A percentile compares a stretch with the other conserved stretches of the same genome.
Conservation (phyloP, 2,329 filamentous ascomycete genomes). For the Grosmannia huntii region DNA sequence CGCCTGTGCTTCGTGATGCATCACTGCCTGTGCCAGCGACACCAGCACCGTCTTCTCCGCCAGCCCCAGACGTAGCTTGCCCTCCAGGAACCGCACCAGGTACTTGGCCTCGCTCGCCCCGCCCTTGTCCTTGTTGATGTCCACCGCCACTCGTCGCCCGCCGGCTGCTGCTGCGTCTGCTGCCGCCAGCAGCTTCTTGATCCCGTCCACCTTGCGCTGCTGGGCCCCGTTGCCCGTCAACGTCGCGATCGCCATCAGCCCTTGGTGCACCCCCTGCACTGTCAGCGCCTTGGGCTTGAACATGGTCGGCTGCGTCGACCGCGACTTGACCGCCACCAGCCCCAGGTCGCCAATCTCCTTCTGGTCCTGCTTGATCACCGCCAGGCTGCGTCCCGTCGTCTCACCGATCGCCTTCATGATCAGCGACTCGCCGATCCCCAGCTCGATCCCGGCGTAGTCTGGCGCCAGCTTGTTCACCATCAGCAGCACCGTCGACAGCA, state of each 20-base stretch:
- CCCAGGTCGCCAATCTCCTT: conserved; percentile 94
- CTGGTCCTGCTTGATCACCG: conserved; percentile 89
- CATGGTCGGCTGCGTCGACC: conserved; percentile 93
- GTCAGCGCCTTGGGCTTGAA: conserved; percentile 93
- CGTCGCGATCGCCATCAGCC: conserved; percentile 78
- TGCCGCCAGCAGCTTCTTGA: conserved; percentile 91
- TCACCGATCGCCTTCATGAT: conserved; percentile 99
- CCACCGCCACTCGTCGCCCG: conserved; percentile 38
- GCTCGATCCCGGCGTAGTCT: conserved; percentile 89
- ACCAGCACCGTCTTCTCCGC: conserved; percentile 89
- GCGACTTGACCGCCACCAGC: conserved; percentile 87
- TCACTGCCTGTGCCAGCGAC: conserved; percentile 76
- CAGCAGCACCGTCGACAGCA: conserved; percentile 76
- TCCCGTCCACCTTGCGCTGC: conserved; percentile 78
- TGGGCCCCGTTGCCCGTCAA: conserved; percentile 79
- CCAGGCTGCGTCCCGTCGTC: conserved; percentile 74
- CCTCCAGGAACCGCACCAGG: conserved; percentile 83
- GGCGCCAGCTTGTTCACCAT: conserved; percentile 98
- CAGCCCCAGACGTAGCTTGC: conserved; percentile 81
- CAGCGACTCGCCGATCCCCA: conserved; percentile 95
- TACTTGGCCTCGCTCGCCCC: conserved; percentile 92
- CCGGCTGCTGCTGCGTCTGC: conserved; percentile 56
- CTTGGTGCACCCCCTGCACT: conserved; percentile 73
- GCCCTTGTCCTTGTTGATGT: conserved; percentile 85
- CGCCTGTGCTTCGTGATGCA: conserved; percentile 65